Base-by-base conservation (phyloP, 2,329 filamentous ascomycete species). In the Bipolaris bicolor region DNA sequence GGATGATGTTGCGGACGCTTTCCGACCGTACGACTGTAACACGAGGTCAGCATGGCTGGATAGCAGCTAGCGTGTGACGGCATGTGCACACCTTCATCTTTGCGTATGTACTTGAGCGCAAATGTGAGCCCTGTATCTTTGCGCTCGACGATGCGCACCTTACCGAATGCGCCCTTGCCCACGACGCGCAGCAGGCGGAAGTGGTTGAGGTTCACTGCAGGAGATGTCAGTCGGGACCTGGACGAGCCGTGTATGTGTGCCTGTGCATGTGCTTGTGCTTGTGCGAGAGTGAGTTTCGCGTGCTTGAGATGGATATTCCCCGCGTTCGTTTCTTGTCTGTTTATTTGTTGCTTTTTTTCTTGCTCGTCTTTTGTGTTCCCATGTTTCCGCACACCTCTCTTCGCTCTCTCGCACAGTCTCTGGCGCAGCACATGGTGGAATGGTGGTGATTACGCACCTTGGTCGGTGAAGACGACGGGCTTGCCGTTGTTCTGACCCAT, bases 401-500 rank as follows among this genome's bases (percentile, higher is more conserved):
- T 20, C 3, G 20, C 20, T 7, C 11, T 16, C 49, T 49, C 47
- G 37, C 29, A 31, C 43, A 10, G n/a, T n/a, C 43, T 18, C 43
- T 29, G 26, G 26, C 7, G 26, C 26, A 29, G 24, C 31, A 3
- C 29, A n/a, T 29, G 13, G 5, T 6, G 20, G 22, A 5, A 7
- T 46, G 40, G 36, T 33, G 5, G 43, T n/a, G 36, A 16, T 43
- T 15, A 61, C 87, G 73, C 82, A 96, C 92, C 91, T 89, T 97
- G 91, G 81, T 96, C 93, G 80, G 90, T 91, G 80, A 93, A 89
- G 77, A 92, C 89, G 81, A 96, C 87, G 79, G 91, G 91, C 79
- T 97, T 97, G 79, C 93, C 93, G 80, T 94, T 92, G 76, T 89
- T 90, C 81, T 98, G 97, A 77, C 94, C 94, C 94, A 98, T 98